Base-by-base conservation (phyloP, 73 alveolate species). In the Diophrys sp. region DNA sequence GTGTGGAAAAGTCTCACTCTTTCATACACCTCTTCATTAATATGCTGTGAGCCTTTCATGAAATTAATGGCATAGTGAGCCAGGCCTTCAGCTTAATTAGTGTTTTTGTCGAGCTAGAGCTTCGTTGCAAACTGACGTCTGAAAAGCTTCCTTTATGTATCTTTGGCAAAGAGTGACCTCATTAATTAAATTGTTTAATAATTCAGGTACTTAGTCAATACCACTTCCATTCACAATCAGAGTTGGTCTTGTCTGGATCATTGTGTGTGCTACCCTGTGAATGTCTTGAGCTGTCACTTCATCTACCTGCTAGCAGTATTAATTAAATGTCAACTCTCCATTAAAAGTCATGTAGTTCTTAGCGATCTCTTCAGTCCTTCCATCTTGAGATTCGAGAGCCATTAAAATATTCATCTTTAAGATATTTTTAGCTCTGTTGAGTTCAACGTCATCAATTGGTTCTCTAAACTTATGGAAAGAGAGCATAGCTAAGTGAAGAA, bases 1-100 rank as follows among this genome's bases (percentile, higher is more conserved):
- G 98, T 90, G 82, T 93, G 96, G 87, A 93, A 93, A 14, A 93
- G 84, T 55, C 76, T 83, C 18, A 85, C 91, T 77, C 95, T 78
- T 44, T 90, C 88, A 34, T 77, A 73, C 24, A 90, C 95, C 71
- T 83, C 81, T 30, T 34, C 85, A 23, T 67, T 70, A 30, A 54
- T 33, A 30, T 74, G 74, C 23, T 54, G 34, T 1, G 56, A 79
- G 14, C 32, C 0, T 53, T 80, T 79, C 79, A 86, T 28, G 83
- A 86, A 86, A 67, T 86, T 79, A 67, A 86, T 66, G 14, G 93
- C 89, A 62, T 80, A 86, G 44, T 86, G 81, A 1, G 89, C 93
- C 8, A 86, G 66, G n/a, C 93, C 93, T 34, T 87, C 27, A 1
- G 93, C 93, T 44, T 86, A 72, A 74, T 86, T 86, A 23, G 89